phyloP scores from a whole-genome alignment of 257 asterid genomes.

The Solanum rostratum region DNA sequence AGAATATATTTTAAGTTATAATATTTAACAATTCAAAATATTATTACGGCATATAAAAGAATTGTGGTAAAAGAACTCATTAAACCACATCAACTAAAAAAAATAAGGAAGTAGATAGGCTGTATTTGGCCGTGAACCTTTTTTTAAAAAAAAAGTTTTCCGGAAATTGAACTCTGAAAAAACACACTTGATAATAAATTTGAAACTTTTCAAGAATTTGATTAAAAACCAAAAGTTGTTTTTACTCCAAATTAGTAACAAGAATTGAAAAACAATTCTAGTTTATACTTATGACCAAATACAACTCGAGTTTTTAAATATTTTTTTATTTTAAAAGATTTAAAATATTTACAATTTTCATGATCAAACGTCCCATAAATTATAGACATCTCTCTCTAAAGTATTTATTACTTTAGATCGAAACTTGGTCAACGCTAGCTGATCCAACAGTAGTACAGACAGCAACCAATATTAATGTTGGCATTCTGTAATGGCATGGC shows the following conservation, averaged over 20 bases:
- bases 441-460: not conserved
- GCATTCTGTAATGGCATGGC: not conserved
- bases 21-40: not conserved
- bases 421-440: not conserved
- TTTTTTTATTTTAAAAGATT: too few species aligned
- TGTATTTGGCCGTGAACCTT: too few species aligned
- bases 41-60: not conserved
- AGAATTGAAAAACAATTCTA: too few species aligned
- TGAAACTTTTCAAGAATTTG: too few species aligned
- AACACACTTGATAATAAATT: too few species aligned
- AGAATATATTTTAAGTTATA: not conserved
- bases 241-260: too few species aligned
- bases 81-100: too few species aligned
- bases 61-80: not conserved
- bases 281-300: too few species aligned
- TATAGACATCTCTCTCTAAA: not conserved
- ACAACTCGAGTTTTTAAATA: too few species aligned
- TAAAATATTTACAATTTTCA: not conserved
- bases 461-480: not conserved
- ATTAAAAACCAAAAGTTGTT: not conserved
- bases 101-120: too few species aligned
- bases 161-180: too few species aligned
- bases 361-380: not conserved
- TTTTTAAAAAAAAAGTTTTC: too few species aligned
- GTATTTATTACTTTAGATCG: not conserved